Evolutionary conservation across 805 yeast species (phyloP).

Genomic region (Lipomyces sp.): DNA sequence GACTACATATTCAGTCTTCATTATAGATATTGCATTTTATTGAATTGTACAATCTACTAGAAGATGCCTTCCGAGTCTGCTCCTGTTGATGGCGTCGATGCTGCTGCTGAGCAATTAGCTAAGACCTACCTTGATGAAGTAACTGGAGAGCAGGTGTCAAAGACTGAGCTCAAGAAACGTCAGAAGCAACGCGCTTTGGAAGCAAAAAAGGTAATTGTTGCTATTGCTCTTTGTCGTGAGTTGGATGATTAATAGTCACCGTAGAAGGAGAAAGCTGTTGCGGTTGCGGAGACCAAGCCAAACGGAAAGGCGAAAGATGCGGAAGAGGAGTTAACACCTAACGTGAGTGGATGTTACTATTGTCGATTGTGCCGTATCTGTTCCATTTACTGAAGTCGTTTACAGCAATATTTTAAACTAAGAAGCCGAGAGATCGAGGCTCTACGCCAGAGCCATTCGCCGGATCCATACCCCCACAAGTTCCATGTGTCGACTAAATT

Average conservation of each 20-base stretch:
- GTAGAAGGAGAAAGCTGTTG: constrained; percentile 79
- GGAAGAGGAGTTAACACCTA: constrained; percentile 86
- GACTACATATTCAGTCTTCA: background rate
- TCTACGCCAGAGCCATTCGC: constrained; percentile 66
- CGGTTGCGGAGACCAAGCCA: constrained; percentile 50
- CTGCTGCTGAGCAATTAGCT: constrained; percentile 70
- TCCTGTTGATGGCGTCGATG: constrained; percentile 34
- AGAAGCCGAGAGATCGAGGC: constrained; percentile 89
- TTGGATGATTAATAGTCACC: background rate
- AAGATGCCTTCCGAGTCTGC: constrained; percentile 3
- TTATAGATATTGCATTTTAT: background rate
- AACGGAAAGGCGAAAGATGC: constrained; percentile 64
- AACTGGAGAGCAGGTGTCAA: constrained; percentile 96
- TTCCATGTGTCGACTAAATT: constrained; percentile 71
- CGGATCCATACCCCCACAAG: constrained; percentile 97
- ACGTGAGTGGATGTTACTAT: constrained; percentile 46
- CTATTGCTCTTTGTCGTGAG: background rate
- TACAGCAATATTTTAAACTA: constrained; percentile 80
- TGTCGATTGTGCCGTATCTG: background rate
- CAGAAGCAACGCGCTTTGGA: constrained; percentile 85
- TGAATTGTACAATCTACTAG: background rate
- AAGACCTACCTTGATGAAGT: constrained; percentile 76
- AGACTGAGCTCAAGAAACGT: constrained; percentile 94
- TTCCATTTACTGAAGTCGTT: background rate
- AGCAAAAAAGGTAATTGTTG: constrained; percentile 62